phyloP scores from a whole-genome alignment of 225 moss, liverwort and hornwort species.

The Pleurozium schreberi region DNA sequence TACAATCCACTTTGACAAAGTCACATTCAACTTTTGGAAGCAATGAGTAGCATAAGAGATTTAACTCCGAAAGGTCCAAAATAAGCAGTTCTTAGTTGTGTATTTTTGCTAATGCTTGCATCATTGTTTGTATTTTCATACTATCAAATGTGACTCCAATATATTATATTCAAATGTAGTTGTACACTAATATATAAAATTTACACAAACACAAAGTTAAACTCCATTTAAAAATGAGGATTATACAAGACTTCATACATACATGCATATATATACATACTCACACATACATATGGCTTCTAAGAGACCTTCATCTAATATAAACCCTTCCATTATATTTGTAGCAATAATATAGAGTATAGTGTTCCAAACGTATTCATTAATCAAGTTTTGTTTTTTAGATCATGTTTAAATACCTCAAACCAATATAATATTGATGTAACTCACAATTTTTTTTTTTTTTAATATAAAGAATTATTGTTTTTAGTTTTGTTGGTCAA shows the following conservation, averaged over 20 bases:
- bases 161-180: fast-evolving
- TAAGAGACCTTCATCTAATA: background rate
- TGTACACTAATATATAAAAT: background rate
- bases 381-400: background rate
- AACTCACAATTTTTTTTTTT: background rate
- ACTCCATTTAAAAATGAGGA: background rate
- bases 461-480: background rate
- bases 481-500: background rate
- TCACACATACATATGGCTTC: background rate
- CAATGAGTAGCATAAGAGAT: background rate
- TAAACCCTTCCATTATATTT: fast-evolving
- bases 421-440: fast-evolving
- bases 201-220: background rate
- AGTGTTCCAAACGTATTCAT: background rate
- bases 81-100: background rate
- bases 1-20: background rate
- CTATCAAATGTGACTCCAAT: no score
- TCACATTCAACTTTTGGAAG: background rate
- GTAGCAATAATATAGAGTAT: background rate
- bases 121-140: background rate
- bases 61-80: background rate
- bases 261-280: background rate
- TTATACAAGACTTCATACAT: background rate
- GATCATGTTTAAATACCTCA: fast-evolving
- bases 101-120: background rate